Percentiles rank a stretch among this genome's conserved stretches.
phyloP scores from a whole-genome alignment of 139 green algal genomes.

The Nannochloris sp. region DNA sequence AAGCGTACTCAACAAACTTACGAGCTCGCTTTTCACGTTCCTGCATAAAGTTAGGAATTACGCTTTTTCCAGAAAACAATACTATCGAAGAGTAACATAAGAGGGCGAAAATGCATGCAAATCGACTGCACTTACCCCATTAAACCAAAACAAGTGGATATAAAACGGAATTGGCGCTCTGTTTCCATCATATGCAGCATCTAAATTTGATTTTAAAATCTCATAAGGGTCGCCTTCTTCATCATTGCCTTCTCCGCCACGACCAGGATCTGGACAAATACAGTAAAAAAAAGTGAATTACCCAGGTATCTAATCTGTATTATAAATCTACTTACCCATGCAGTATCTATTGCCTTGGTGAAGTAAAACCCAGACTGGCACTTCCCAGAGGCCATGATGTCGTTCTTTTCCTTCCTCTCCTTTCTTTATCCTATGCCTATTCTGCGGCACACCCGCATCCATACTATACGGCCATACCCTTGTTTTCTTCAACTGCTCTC shows the following conservation, averaged over 20 bases:
- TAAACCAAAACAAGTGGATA: slow-evolving; percentile 16
- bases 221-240: slow-evolving; percentile 1
- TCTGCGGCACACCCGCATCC: background rate
- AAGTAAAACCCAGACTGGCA: slow-evolving; percentile 1
- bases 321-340: background rate
- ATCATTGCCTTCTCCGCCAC: background rate
- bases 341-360: background rate
- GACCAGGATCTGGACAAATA: background rate
- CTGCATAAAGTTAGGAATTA: background rate
- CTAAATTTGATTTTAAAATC: slow-evolving; percentile 6
- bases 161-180: slow-evolving; percentile 15
- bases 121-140: background rate
- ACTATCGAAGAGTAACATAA: no score
- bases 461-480: background rate
- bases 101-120: no score
- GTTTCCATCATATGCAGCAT: slow-evolving; percentile 16
- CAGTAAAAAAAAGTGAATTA: background rate
- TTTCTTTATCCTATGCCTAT: background rate
- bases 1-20: slow-evolving; percentile 11
- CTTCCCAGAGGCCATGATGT: background rate
- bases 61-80: no score
- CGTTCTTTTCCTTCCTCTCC: background rate
- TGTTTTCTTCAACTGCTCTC: background rate
- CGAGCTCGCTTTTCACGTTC: background rate
- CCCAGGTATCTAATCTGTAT: background rate